These are phyloP conservation scores for Vanilla planifolia DNA, from an alignment of 106 monocot species.

Conservation along the genomic window DNA sequence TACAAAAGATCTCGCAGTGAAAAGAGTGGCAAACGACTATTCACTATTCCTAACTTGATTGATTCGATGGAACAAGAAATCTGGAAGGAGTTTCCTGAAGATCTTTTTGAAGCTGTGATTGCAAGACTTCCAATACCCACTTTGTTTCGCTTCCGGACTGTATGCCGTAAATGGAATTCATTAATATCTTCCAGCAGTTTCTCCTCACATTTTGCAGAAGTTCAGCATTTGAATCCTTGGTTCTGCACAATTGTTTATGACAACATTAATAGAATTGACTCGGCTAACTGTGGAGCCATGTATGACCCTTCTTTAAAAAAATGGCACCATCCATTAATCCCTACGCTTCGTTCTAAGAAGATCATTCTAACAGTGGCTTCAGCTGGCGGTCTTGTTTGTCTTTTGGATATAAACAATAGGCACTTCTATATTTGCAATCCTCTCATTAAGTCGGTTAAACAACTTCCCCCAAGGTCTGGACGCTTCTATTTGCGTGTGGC, in stretches of 20 bases:
- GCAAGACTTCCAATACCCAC: constrained; percentile 67
- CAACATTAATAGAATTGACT: constrained; percentile 13
- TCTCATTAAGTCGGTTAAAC: constrained; percentile 46
- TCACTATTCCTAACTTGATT: constrained; percentile 19
- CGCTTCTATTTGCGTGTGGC: constrained; percentile 37
- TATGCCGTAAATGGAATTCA: constrained; percentile 79
- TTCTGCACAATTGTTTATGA: constrained; percentile 59
- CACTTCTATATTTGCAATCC: constrained; percentile 73
- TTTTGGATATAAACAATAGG: constrained; percentile 42
- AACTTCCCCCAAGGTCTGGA: constrained; percentile 51
- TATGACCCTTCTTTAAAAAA: constrained; percentile 60
- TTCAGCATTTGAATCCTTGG: constrained; percentile 39
- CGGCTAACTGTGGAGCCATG: constrained; percentile 33
- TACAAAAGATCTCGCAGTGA: constrained; percentile 42
- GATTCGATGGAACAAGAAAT: constrained; percentile 51
- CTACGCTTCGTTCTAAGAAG: constrained; percentile 28
- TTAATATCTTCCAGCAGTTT: constrained; percentile 48
- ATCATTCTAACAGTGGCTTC: constrained; percentile 61
- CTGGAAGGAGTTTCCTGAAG: constrained; percentile 80
- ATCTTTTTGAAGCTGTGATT: constrained; percentile 64
- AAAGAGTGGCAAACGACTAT: constrained; percentile 15
- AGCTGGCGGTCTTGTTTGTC: constrained; percentile 80
- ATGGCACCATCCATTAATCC: constrained; percentile 53
- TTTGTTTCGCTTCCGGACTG: constrained; percentile 73
- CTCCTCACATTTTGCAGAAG: constrained; percentile 36